phyloP scores from a whole-genome alignment of 139 green algal genomes.

The Chlamydomonas schloesseri region DNA sequence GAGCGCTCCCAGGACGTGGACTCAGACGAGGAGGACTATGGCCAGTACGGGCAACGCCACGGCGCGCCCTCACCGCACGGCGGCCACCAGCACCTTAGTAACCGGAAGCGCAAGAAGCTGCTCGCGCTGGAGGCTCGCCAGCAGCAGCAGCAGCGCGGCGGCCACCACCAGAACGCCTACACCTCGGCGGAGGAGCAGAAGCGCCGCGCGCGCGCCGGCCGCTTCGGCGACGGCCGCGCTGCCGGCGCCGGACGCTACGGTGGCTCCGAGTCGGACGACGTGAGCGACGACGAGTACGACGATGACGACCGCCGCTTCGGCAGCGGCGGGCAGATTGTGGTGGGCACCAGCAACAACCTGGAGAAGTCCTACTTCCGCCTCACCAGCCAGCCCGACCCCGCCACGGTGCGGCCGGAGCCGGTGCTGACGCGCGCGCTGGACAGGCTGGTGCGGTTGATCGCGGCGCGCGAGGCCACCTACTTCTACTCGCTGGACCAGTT shows the following conservation, averaged over 20 bases:
- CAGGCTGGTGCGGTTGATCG: conserved; percentile 60
- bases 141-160: background rate
- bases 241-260: conserved; percentile 1
- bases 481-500: conserved; percentile 91
- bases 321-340: background rate
- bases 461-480: conserved; percentile 60
- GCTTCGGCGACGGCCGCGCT: conserved; percentile 66
- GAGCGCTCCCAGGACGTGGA: conserved; percentile 8
- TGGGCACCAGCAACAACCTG: conserved; percentile 58
- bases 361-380: conserved; percentile 93
- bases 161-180: background rate
- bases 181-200: conserved; percentile 45
- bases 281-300: conserved; percentile 35
- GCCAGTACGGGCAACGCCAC: background rate
- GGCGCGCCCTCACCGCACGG: too few species aligned
- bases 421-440: conserved; percentile 74
- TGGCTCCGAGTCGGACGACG: conserved; percentile 29
- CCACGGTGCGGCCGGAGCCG: conserved; percentile 69
- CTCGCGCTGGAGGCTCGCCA: background rate
- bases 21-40: conserved; percentile 20
- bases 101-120: conserved; percentile 50
- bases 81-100: conserved; percentile 21
- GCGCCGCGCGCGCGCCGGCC: conserved; percentile 51
- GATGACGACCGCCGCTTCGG: background rate
- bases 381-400: conserved; percentile 76